phyloP scores from a whole-genome alignment of 805 yeast species.

The Starmerella bombicola region DNA sequence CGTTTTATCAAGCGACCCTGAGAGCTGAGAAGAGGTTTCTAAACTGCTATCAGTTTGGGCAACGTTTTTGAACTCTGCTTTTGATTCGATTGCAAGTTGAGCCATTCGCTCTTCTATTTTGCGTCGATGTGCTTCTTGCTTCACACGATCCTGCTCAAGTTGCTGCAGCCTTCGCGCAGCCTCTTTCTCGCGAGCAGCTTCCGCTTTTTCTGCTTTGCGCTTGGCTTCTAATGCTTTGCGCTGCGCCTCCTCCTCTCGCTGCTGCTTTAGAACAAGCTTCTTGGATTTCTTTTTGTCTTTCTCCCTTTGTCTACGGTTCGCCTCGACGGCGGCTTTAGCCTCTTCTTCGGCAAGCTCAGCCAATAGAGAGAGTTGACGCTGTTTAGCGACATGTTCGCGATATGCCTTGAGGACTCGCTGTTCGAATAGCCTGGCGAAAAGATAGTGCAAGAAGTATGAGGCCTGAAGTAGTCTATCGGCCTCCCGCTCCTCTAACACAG shows the following conservation, averaged over 20 bases:
- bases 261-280: constrained; percentile 30
- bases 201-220: constrained; percentile 24
- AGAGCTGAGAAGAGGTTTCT: too few species aligned
- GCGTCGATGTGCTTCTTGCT: constrained; percentile 24
- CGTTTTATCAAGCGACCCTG: too few species aligned
- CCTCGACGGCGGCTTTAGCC: constrained; percentile 25
- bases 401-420: constrained; percentile 62
- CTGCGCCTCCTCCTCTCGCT: constrained; percentile 32
- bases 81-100: constrained; percentile 22
- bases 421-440: constrained; percentile 66
- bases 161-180: constrained; percentile 19
- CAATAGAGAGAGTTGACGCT: constrained; percentile 33
- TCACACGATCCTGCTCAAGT: constrained; percentile 23
- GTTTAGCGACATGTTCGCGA: constrained; percentile 70
- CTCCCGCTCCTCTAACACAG: constrained; percentile 24
- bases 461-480: constrained; percentile 58
- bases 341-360: constrained; percentile 29
- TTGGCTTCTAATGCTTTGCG: constrained; percentile 28
- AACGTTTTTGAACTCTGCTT: too few species aligned
- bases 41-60: too few species aligned
- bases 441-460: constrained; percentile 63
- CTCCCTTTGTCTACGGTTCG: constrained; percentile 29
- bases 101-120: constrained; percentile 27
- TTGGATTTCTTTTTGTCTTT: constrained; percentile 34
- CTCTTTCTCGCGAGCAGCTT: constrained; percentile 21